phyloP scores from a whole-genome alignment of 2,329 filamentous ascomycete genomes.

The Nemania abortiva region DNA sequence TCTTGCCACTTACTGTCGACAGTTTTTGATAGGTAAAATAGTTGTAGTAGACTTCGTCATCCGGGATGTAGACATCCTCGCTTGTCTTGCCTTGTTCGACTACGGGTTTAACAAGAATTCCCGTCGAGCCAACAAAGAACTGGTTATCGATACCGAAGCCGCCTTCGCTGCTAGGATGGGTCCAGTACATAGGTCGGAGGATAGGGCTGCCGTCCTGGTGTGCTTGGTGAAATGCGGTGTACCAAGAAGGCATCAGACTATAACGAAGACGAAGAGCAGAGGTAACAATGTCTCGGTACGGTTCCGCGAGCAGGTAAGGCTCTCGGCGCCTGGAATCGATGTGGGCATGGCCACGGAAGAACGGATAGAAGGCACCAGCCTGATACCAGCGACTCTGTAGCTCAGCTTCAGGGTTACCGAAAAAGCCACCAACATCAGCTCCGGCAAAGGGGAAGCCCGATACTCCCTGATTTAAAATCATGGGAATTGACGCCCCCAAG shows the following conservation, averaged over 20 bases:
- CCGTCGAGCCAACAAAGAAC: slow-evolving; percentile 88
- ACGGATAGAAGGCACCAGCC: slow-evolving; percentile 95
- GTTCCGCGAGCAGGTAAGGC: slow-evolving; percentile 87
- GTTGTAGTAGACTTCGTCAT: slow-evolving; percentile 91
- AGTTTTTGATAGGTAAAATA: slow-evolving; percentile 90
- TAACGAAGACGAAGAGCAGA: slow-evolving; percentile 91
- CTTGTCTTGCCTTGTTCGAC: slow-evolving; percentile 79
- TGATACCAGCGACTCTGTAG: slow-evolving; percentile 96
- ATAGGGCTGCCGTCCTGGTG: slow-evolving; percentile 87
- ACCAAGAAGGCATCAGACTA: slow-evolving; percentile 91
- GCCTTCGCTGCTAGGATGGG: slow-evolving; percentile 84
- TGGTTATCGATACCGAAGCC: slow-evolving; percentile 95
- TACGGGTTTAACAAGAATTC: slow-evolving; percentile 92
- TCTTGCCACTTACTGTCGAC: slow-evolving; percentile 75
- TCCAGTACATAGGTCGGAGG: slow-evolving; percentile 91
- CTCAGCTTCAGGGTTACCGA: slow-evolving; percentile 94
- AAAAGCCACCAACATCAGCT: slow-evolving; percentile 97
- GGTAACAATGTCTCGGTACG: slow-evolving; percentile 87
- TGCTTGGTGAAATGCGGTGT: slow-evolving; percentile 94
- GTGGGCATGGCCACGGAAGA: slow-evolving; percentile 97
- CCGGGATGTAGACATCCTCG: slow-evolving; percentile 86
- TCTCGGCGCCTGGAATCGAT: slow-evolving; percentile 95
- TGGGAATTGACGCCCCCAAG: slow-evolving; percentile 88
- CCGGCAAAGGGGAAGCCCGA: slow-evolving; percentile 94
- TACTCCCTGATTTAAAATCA: slow-evolving; percentile 93